Evolutionary conservation across 164 flowering plant genomes (phyloP).

Genomic region (Aristolochia contorta): DNA sequence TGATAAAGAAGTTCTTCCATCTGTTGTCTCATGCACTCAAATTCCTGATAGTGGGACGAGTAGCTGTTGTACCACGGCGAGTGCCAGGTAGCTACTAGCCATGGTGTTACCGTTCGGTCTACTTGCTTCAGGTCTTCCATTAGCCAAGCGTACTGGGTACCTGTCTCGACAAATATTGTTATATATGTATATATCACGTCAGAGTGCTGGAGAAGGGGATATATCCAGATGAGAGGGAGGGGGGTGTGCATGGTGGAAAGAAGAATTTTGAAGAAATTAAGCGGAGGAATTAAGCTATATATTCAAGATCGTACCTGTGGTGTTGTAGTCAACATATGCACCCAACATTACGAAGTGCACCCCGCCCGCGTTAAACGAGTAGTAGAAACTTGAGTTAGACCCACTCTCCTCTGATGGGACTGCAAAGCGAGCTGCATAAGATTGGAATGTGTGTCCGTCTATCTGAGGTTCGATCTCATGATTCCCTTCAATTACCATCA

Average conservation of each 20-base stretch:
- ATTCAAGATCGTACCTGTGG: slow-evolving; percentile 39
- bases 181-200: too few relatives aligned
- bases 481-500: slow-evolving; percentile 94
- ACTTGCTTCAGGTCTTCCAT: slow-evolving; percentile 39
- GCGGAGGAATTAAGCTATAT: neutral
- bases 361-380: slow-evolving; percentile 88
- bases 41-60: slow-evolving; percentile 87
- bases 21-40: slow-evolving; percentile 92
- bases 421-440: slow-evolving; percentile 60
- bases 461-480: slow-evolving; percentile 94
- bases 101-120: slow-evolving; percentile 60
- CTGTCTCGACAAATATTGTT: too few relatives aligned
- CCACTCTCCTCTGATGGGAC: slow-evolving; percentile 74
- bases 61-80: slow-evolving; percentile 96
- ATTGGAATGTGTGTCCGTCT: slow-evolving; percentile 50
- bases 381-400: slow-evolving; percentile 62
- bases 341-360: slow-evolving; percentile 84
- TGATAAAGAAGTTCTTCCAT: slow-evolving; percentile 72
- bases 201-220: neutral
- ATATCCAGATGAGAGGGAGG: neutral
- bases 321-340: slow-evolving; percentile 74
- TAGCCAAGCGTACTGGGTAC: slow-evolving; percentile 77
- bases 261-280: neutral
- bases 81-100: slow-evolving; percentile 95
- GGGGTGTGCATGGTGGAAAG: too few relatives aligned